Percentiles rank a stretch among this genome's conserved stretches.
phyloP scores from a whole-genome alignment of 148 eudicot genomes.

The Fagopyrum homotropicum region DNA sequence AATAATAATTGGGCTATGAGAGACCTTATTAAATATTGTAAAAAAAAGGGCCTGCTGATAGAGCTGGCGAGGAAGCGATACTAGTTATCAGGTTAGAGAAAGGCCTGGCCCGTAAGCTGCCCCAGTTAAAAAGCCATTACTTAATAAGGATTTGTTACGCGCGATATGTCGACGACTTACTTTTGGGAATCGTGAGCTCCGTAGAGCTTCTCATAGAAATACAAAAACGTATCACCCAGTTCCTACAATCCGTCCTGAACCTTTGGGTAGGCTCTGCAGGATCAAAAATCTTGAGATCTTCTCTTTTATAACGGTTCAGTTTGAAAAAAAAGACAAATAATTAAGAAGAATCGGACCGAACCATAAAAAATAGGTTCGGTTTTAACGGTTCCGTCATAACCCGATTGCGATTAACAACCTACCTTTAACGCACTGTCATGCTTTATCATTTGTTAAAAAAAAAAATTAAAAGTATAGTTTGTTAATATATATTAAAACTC shows the following conservation, averaged over 20 bases:
- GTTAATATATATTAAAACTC: too few species aligned
- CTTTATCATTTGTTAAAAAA: too few species aligned
- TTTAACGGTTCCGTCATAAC: too few species aligned
- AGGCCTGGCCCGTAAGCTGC: conserved; percentile 10
- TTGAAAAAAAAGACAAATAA: too few species aligned
- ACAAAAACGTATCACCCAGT: conserved; percentile 4
- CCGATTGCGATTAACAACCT: too few species aligned
- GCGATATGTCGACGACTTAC: conserved; percentile 2
- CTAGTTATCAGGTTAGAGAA: conserved; percentile 14
- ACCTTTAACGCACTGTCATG: too few species aligned
- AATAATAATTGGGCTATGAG: conserved; percentile 14
- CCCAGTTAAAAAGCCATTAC: conserved; percentile 3
- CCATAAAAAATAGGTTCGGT: too few species aligned
- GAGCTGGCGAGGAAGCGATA: conserved; percentile 11
- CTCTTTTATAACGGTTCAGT: too few species aligned
- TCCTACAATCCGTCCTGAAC: conserved; percentile 13
- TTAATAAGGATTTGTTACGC: conserved; percentile 13
- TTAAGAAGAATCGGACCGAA: too few species aligned
- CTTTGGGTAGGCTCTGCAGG: conserved; percentile 17
- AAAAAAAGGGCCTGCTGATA: conserved; percentile 11
- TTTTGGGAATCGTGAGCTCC: neutral
- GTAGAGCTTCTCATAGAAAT: conserved; percentile 14
- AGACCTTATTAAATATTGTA: conserved; percentile 12
- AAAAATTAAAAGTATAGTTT: too few species aligned
- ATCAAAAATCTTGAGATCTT: conserved; percentile 11